These are phyloP conservation scores for Coniferiporia sulphurascens DNA, from an alignment of 1,284 basidiomycete genomes.

Conservation along the genomic window DNA sequence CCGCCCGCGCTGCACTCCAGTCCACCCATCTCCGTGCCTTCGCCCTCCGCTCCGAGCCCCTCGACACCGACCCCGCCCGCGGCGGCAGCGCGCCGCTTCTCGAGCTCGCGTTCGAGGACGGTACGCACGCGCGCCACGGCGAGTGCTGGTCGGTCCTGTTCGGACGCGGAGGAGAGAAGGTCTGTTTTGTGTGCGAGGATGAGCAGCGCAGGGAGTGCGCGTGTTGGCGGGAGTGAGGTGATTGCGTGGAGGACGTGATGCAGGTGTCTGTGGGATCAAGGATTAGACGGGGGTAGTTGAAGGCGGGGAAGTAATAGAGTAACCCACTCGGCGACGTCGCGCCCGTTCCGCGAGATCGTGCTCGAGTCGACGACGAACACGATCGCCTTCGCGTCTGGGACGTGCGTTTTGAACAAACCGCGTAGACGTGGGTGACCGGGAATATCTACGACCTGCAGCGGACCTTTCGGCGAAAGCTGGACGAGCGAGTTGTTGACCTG, in stretches of 20 bases:
- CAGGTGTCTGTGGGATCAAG: slow-evolving; percentile 47
- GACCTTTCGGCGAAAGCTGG: slow-evolving; percentile 32
- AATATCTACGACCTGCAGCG: slow-evolving; percentile 58
- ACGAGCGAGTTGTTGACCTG: slow-evolving; percentile 59
- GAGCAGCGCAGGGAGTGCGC: slow-evolving; percentile 49
- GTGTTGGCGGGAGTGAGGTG: slow-evolving; percentile 67
- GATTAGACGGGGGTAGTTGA: slow-evolving; percentile 2
- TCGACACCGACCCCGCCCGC: slow-evolving; percentile 63
- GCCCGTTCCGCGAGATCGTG: slow-evolving; percentile 66
- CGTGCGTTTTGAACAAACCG: slow-evolving; percentile 60
- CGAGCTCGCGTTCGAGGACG: slow-evolving; percentile 75
- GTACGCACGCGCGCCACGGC: slow-evolving; percentile 66
- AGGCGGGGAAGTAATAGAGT: neutral
- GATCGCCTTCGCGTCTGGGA: slow-evolving; percentile 55
- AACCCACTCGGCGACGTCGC: slow-evolving; percentile 73
- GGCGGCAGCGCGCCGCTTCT: slow-evolving; percentile 63
- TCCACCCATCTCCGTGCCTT: slow-evolving; percentile 54
- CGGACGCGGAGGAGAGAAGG: slow-evolving; percentile 44
- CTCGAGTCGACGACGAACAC: slow-evolving; percentile 75
- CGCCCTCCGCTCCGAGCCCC: slow-evolving; percentile 61
- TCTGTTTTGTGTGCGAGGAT: slow-evolving; percentile 75
- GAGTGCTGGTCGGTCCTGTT: slow-evolving; percentile 34
- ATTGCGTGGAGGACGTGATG: slow-evolving; percentile 64
- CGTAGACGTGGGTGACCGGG: slow-evolving; percentile 76
- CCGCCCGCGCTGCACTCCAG: slow-evolving; percentile 52